Evolutionary conservation across 768 basidiomycete species (phyloP), one percentile per base, ranked within the genome.

Genomic region (Suillus occidentalis): DNA sequence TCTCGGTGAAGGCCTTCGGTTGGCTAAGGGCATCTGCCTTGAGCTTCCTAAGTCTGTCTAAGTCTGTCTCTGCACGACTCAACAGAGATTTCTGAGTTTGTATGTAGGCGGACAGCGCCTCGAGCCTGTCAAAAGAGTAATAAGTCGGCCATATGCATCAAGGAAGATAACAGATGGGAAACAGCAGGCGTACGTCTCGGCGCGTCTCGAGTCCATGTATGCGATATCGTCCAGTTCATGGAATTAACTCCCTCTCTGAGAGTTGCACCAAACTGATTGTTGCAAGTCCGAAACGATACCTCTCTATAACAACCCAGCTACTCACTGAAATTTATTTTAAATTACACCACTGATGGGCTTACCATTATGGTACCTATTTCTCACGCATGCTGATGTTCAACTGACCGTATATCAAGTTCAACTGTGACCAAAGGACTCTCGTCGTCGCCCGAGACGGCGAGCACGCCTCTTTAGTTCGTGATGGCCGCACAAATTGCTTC

Each of bases 51-150:
- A 93, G 80, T 25, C 81, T 77, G 60, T 82, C 83, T 72, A 92
- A 84, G 77, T 92, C 90, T 68, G 82, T 76, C 66, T 85, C 83
- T 36, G 89, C 88, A 39, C 83, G 83, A 58, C 82, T 80, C 47
- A 92, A 84, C 40, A 90, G 69, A 22, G 79, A 72, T 73, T 77
- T 84, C 76, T 92, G 91, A 49, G 83, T 78, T 63, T 83, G 80
- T 66, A 92, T 83, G 76, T 87, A 92, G 57, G 77, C 77, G 70
- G 86, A 83, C 69, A 92, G 88, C 80, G 88, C 88, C 75, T 89
- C 82, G 49, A 76, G 75, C 68, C 75, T 76, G 55, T 50, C 6
- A 25, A 31, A 56, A 20, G 31, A 58, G 50, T 5, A 34, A 25
- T 6, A 14, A 36, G 60, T 66, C 58, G 70, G 68, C 45, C 9